Evolutionary conservation across 768 basidiomycete genomes (phyloP).

Genomic region (Lactifluus volemus): DNA sequence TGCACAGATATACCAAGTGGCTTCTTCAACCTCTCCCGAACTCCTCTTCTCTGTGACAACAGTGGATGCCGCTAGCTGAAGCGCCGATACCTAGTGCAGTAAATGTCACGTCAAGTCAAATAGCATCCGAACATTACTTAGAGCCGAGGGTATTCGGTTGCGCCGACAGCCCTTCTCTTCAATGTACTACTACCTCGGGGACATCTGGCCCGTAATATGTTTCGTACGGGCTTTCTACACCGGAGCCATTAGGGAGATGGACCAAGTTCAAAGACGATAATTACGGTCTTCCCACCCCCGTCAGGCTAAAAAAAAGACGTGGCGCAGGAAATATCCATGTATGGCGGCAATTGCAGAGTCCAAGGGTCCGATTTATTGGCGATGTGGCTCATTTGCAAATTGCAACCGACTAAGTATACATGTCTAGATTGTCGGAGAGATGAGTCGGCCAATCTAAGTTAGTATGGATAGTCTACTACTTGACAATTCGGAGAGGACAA

Average conservation of each 20-base stretch:
- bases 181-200: background rate
- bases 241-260: background rate
- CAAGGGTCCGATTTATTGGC: background rate
- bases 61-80: slow-evolving; percentile 1
- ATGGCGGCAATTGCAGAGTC: background rate
- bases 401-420: background rate
- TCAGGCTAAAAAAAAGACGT: background rate
- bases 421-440: background rate
- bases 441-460: background rate
- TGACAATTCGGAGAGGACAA: background rate
- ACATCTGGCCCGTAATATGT: background rate
- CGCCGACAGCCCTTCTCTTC: background rate
- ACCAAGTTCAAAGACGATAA: background rate
- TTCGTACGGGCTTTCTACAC: slow-evolving; percentile 3
- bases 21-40: background rate
- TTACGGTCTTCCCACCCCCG: background rate
- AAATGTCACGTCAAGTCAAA: slow-evolving; percentile 3
- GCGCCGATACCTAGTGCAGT: slow-evolving; percentile 1
- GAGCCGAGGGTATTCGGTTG: slow-evolving; percentile 14
- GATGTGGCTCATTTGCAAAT: background rate
- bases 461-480: background rate
- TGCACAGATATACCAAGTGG: background rate
- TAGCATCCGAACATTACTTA: slow-evolving; percentile 1
- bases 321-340: background rate
- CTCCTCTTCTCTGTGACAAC: background rate